Evolutionary conservation across 1,139 yeast species (phyloP), one percentile per base, ranked within the genome.

Genomic region (Kurtzmaniella natalensis): DNA sequence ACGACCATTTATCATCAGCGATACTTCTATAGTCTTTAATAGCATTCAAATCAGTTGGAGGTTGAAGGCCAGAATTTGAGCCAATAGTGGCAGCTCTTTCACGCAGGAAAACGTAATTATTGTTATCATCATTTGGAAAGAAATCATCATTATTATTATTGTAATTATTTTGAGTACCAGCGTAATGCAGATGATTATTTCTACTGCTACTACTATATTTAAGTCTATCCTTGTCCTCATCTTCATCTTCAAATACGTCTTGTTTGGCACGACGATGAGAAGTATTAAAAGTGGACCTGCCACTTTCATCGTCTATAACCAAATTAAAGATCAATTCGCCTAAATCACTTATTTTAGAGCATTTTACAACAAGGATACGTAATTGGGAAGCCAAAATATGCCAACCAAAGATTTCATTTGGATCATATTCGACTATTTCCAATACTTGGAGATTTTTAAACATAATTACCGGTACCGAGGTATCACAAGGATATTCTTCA

Each of bases 401-500:
- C 86, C 86, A 79, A 2, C 86, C 86, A 53, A 64, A 78, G 9
- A 79, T 62, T 43, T 78, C 83, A 42, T 77, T 76, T 13, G 83
- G 81, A 39, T 77, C 83, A 42, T 77, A 64, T 39, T 77, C 81
- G 26, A 65, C 58, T 4, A 80, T 54, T 48, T 79, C 86, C 34
- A 79, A 59, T 16, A 78, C 82, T 37, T 78, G 77, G 29, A 79
- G 54, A 48, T 78, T 80, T 42, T 76, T 77, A 51, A 79, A 79
- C 57, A 76, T 67, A 32, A 59, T 60, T 11, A 80, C 51, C 1
- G 86, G 86, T 5, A 81, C 80, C 2, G 82, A 71, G 2, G 85
- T 78, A 47, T 79, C 86, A 50, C 81, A 78, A 1, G 86, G 86
- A 46, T 74, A 79, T 49, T 79, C 86, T 50, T 79, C 85, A 49